Percentiles rank a stretch among this genome's conserved stretches.
phyloP scores from a whole-genome alignment of 169 alveolate species.

The Plasmodium relictum region DNA sequence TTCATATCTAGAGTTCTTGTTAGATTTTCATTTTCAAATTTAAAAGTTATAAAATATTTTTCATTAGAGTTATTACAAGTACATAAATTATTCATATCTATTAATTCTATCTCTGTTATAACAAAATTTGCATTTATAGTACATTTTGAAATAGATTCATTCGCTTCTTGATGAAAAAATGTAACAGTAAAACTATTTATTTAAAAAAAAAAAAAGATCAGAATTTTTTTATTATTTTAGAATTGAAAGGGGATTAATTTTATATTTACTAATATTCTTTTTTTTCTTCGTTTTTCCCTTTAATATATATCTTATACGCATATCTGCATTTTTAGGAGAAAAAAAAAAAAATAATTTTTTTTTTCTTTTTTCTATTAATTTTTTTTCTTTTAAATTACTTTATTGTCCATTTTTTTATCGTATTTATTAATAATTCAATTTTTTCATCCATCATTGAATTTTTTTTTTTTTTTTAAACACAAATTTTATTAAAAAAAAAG shows the following conservation, averaged over 20 bases:
- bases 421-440: slow-evolving; percentile 30
- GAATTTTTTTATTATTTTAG: neutral
- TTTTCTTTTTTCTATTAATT: slow-evolving; percentile 2
- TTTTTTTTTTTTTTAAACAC: too few relatives aligned
- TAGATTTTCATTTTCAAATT: slow-evolving; percentile 64
- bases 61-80: slow-evolving; percentile 5
- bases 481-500: too few relatives aligned
- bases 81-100: neutral
- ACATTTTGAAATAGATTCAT: slow-evolving; percentile 53
- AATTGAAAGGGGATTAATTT: too few relatives aligned
- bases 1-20: slow-evolving; percentile 65
- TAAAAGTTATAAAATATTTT: slow-evolving; percentile 58
- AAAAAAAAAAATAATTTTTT: neutral
- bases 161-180: slow-evolving; percentile 50
- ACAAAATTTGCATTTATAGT: slow-evolving; percentile 34
- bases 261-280: slow-evolving; percentile 46
- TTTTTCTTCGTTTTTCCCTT: slow-evolving; percentile 60
- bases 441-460: slow-evolving; percentile 61
- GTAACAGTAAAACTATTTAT: slow-evolving; percentile 46
- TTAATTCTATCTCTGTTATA: slow-evolving; percentile 35
- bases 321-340: slow-evolving; percentile 14
- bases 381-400: slow-evolving; percentile 28
- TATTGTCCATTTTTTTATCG: slow-evolving; percentile 64
- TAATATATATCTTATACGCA: slow-evolving; percentile 52
- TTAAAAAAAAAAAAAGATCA: slow-evolving; percentile 11